Evolutionary conservation across 2,329 filamentous ascomycete genomes (phyloP).

Genomic region (Leptographium galeiforme): DNA sequence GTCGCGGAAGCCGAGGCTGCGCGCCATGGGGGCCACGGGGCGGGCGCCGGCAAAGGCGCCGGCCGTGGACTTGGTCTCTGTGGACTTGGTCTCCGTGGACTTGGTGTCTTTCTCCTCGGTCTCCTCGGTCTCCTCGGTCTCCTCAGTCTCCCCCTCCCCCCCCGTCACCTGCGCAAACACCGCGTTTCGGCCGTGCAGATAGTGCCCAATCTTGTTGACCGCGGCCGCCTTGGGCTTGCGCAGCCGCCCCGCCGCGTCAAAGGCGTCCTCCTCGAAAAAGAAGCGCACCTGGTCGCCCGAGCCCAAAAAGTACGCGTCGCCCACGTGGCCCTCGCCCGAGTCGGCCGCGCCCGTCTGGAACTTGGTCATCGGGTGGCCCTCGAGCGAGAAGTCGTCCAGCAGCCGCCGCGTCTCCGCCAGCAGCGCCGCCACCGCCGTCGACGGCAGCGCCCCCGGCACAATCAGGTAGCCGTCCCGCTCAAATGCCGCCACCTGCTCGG

Average conservation of each 20-base stretch:
- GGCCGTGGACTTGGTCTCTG: slow-evolving; percentile 25
- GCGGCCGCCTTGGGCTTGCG: slow-evolving; percentile 68
- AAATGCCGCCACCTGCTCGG: slow-evolving; percentile 60
- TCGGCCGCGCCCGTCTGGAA: slow-evolving; percentile 74
- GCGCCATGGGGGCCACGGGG: slow-evolving; percentile 48
- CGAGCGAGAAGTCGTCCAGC: slow-evolving; percentile 62
- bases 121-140: too few species aligned
- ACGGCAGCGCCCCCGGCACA: slow-evolving; percentile 61
- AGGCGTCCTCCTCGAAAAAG: slow-evolving; percentile 95
- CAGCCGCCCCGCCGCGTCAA: slow-evolving; percentile 50
- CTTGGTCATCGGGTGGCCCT: slow-evolving; percentile 78
- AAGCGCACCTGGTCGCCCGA: slow-evolving; percentile 88
- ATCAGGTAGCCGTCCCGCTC: slow-evolving; percentile 79
- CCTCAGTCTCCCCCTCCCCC: too few species aligned
- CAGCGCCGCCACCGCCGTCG: slow-evolving; percentile 51
- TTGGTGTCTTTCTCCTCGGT: too few species aligned
- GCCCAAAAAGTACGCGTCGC: slow-evolving; percentile 84
- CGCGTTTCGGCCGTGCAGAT: slow-evolving; percentile 54
- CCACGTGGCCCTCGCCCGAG: slow-evolving; percentile 54
- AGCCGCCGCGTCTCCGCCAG: slow-evolving; percentile 62
- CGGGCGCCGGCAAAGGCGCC: slow-evolving; percentile 29
- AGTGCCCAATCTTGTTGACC: slow-evolving; percentile 82
- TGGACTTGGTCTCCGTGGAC: slow-evolving; percentile 16
- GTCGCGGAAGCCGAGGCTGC: slow-evolving; percentile 58
- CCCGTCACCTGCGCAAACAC: slow-evolving; percentile 47